phyloP scores from a whole-genome alignment of 306 rosid genomes.

The Trifolium fragiferum region DNA sequence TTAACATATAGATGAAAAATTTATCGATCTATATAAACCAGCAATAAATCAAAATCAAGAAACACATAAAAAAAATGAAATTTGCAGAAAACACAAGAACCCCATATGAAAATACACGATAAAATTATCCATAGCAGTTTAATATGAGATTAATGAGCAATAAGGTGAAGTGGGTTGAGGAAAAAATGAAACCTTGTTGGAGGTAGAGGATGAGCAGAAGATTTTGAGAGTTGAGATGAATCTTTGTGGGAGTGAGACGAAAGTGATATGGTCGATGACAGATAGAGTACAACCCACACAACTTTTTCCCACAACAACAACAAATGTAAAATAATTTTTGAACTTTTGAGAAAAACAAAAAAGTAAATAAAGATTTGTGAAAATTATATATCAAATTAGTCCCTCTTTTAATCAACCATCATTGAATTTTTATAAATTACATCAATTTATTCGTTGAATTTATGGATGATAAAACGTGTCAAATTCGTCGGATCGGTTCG shows the following conservation, averaged over 20 bases:
- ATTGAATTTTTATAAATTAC: no score
- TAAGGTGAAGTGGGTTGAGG: slow-evolving; percentile 9
- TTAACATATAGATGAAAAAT: not conserved
- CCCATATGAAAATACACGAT: slow-evolving; percentile 16
- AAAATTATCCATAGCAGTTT: not conserved
- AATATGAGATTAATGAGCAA: slow-evolving; percentile 21
- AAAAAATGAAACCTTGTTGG: slow-evolving; percentile 38
- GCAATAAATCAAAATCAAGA: not conserved
- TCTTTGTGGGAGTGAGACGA: slow-evolving; percentile 29
- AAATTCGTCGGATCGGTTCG: no score
- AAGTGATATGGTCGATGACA: slow-evolving; percentile 33
- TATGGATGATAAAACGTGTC: no score
- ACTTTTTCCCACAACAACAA: not conserved
- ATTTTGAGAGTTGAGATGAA: not conserved
- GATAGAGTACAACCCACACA: slow-evolving; percentile 35
- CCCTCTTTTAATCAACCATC: no score
- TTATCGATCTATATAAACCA: slow-evolving; percentile 13
- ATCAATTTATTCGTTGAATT: no score
- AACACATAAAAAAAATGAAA: not conserved
- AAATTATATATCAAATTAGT: no score
- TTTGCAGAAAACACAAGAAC: slow-evolving; percentile 17
- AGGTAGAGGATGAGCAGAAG: not conserved
- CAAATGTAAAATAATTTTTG: no score
- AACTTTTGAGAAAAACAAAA: no score
- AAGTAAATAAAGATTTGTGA: no score